Evolutionary conservation across 441 rosid species (phyloP).

Genomic region (Arabidopsis hybrid): DNA sequence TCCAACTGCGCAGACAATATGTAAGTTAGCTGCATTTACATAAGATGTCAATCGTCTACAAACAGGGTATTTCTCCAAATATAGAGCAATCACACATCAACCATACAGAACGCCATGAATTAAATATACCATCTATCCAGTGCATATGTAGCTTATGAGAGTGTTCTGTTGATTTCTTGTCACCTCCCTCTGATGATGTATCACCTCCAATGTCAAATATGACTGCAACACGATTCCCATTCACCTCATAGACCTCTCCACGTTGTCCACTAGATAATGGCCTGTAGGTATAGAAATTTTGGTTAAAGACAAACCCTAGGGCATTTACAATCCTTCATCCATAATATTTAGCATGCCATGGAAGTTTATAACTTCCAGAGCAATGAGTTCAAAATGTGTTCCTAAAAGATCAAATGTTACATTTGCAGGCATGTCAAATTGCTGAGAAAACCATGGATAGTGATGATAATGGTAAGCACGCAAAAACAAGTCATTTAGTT

Average conservation of each 20-base stretch:
- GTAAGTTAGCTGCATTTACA: constrained; percentile 35
- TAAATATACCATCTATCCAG: constrained; percentile 79
- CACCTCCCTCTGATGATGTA: constrained; percentile 51
- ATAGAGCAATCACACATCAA: constrained; percentile 12
- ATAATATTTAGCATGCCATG: background rate
- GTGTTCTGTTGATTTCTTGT: constrained; percentile 47
- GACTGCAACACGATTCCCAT: constrained; percentile 77
- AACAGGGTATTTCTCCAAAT: constrained; percentile 6
- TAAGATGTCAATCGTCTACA: constrained; percentile 15
- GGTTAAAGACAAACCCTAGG: constrained; percentile 18
- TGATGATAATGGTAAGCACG: background rate
- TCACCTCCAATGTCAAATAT: constrained; percentile 61
- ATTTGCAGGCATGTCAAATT: constrained; percentile 16
- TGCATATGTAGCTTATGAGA: constrained; percentile 55
- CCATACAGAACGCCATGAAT: constrained; percentile 1
- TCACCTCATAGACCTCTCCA: constrained; percentile 90
- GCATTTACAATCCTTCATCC: constrained; percentile 7
- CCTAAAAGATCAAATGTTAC: constrained; percentile 15
- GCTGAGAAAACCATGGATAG: constrained; percentile 4
- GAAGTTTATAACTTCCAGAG: constrained; percentile 15
- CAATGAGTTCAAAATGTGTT: constrained; percentile 9
- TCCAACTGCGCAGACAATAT: constrained; percentile 55
- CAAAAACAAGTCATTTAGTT: background rate
- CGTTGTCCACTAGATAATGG: constrained; percentile 80
- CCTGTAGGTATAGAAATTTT: constrained; percentile 56